Evolutionary conservation across 73 alveolate genomes (phyloP).

Genomic region (Paramecium sonneborni): DNA sequence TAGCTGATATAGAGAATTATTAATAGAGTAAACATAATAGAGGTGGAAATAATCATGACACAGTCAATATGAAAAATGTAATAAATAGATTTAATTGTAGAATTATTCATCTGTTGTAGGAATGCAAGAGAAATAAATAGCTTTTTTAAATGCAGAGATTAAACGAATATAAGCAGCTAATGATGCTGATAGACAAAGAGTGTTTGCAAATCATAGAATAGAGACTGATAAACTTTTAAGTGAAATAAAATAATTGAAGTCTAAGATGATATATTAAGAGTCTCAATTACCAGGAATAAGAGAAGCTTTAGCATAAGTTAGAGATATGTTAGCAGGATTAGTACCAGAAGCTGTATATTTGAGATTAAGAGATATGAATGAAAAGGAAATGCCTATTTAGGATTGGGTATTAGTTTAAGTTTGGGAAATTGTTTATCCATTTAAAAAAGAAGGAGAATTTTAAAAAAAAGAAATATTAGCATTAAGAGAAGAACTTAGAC

Average conservation of each 20-base stretch:
- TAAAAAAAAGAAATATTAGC: constrained; percentile 66
- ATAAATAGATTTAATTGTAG: neutral
- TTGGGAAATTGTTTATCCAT: constrained; percentile 69
- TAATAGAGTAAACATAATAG: neutral
- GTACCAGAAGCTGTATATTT: constrained; percentile 67
- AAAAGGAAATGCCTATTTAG: constrained; percentile 62
- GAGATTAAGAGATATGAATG: constrained; percentile 66
- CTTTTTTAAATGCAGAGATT: constrained; percentile 55
- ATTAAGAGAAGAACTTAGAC: constrained; percentile 60
- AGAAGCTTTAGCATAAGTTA: constrained; percentile 65
- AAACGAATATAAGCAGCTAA: constrained; percentile 45
- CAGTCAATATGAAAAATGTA: constrained; percentile 24
- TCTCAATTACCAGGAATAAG: constrained; percentile 59
- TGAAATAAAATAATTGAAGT: constrained; percentile 58
- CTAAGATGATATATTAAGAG: constrained; percentile 41
- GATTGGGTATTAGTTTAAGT: constrained; percentile 73
- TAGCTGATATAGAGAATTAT: constrained; percentile 30
- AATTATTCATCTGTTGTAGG: constrained; percentile 58
- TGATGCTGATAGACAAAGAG: constrained; percentile 54
- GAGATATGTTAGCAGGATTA: constrained; percentile 69
- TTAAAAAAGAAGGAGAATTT: constrained; percentile 67
- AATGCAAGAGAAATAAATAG: constrained; percentile 53
- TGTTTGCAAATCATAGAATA: constrained; percentile 44
- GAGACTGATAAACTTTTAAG: constrained; percentile 59
- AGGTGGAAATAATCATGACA: neutral